Conservation (phyloP, 352 stramenopile species). For the Globisporangium barbulae region DNA sequence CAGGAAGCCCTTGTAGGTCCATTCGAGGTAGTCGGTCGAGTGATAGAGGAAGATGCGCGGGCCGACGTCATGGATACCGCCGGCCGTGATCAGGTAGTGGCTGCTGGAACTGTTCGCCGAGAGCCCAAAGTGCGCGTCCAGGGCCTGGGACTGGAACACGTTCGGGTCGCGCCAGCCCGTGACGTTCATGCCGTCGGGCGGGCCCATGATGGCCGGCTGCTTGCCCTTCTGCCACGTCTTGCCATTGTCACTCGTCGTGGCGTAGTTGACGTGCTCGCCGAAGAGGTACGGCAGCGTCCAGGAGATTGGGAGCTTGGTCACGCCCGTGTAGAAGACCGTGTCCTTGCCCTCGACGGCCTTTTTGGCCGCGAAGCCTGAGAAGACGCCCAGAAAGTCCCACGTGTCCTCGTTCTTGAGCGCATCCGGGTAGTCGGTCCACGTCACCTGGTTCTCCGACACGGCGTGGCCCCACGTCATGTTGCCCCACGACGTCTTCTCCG, state of each 20-base stretch:
- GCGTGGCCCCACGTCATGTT: conserved; percentile 82
- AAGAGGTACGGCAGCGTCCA: conserved; percentile 51
- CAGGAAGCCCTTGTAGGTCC: conserved; percentile 64
- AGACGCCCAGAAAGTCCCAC: conserved; percentile 74
- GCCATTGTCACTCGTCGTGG: conserved; percentile 50
- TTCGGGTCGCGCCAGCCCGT: conserved; percentile 65
- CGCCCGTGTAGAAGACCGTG: conserved; percentile 47
- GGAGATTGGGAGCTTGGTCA: conserved; percentile 27
- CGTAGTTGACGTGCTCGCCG: conserved; percentile 66
- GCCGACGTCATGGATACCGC: conserved; percentile 46
- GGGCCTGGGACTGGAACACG: conserved; percentile 52
- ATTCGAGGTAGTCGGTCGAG: conserved; percentile 52
- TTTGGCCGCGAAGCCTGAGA: conserved; percentile 60
- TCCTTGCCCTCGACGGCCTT: conserved; percentile 62
- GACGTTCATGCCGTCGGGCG: conserved; percentile 46
- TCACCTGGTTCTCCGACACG: conserved; percentile 68
- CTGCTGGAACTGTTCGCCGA: conserved; percentile 30
- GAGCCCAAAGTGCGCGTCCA: conserved; percentile 30
- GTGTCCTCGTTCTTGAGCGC: conserved; percentile 52
- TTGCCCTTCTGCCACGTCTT: conserved; percentile 61
- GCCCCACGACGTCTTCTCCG: conserved; percentile 49
- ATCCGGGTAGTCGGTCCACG: conserved; percentile 63
- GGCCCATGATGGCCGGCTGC: conserved; percentile 44
- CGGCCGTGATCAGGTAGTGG: conserved; percentile 58
- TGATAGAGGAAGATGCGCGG: conserved; percentile 69